Conservation (phyloP, 495 filamentous ascomycete genomes). For the Neurospora intermedia region DNA sequence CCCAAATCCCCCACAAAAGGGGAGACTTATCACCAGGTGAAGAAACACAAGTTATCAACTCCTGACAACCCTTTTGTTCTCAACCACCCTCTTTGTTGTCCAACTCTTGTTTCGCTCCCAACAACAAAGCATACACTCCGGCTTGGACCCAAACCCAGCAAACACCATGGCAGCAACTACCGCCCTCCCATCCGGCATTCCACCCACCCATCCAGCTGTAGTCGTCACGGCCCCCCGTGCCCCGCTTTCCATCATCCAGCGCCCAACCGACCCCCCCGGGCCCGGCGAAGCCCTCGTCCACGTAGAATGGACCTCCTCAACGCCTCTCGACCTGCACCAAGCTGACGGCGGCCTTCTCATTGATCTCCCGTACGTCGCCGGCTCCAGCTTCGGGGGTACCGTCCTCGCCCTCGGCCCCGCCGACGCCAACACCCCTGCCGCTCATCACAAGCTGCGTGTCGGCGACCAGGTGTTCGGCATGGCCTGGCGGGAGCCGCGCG, state of each 20-base stretch:
- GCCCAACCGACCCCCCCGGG: slow-evolving; percentile 29
- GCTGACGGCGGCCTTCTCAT: slow-evolving; percentile 39
- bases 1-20: not conserved
- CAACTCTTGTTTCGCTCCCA: not conserved
- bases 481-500: slow-evolving; percentile 22
- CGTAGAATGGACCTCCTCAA: slow-evolving; percentile 41
- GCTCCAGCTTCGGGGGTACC: slow-evolving; percentile 31
- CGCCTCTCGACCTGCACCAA: slow-evolving; percentile 45
- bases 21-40: not conserved
- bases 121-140: not conserved
- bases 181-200: slow-evolving; percentile 9
- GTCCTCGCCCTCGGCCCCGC: slow-evolving; percentile 33
- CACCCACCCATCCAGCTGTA: slow-evolving; percentile 29
- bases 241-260: slow-evolving; percentile 24
- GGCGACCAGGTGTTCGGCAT: slow-evolving; percentile 42
- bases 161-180: not conserved
- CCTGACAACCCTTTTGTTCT: not conserved
- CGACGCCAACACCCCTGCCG: slow-evolving; percentile 14
- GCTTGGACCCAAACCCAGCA: not conserved
- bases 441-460: slow-evolving; percentile 7
- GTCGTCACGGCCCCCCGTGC: slow-evolving; percentile 24
- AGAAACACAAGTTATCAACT: not conserved
- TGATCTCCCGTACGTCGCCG: slow-evolving; percentile 26
- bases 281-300: slow-evolving; percentile 28
- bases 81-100: not conserved